phyloP scores from a whole-genome alignment of 306 rosid genomes.

The Rosa lucieae region DNA sequence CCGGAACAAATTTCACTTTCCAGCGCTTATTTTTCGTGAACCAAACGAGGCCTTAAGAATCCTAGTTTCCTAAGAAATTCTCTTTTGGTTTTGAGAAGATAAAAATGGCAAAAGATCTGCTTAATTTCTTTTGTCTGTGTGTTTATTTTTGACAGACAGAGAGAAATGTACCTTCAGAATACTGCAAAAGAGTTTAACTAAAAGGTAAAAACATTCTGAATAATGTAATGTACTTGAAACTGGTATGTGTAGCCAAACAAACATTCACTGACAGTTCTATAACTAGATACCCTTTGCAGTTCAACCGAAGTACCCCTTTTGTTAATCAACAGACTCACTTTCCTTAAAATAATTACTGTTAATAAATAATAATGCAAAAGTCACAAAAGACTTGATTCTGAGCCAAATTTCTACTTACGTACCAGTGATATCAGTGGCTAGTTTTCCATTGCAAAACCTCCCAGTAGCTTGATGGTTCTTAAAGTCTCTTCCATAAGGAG shows the following conservation, averaged over 20 bases:
- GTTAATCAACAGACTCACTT: not conserved
- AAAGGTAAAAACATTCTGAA: slow-evolving; percentile 3
- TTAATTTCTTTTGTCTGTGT: not conserved
- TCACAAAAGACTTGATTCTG: not conserved
- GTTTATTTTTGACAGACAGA: not conserved
- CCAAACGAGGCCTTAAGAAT: too few species aligned
- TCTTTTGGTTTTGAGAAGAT: not conserved
- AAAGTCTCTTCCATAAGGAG: slow-evolving; percentile 98
- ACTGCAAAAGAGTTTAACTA: slow-evolving; percentile 8
- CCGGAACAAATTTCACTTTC: too few species aligned
- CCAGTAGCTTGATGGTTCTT: slow-evolving; percentile 82
- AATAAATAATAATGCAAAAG: not conserved
- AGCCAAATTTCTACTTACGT: slow-evolving; percentile 22
- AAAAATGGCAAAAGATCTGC: not conserved
- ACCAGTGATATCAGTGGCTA: slow-evolving; percentile 94
- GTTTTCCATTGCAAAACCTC: slow-evolving; percentile 90
- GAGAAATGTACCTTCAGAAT: not conserved
- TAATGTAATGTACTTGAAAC: slow-evolving; percentile 20
- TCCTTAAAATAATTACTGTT: not conserved
- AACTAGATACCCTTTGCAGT: not conserved
- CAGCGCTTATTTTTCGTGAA: too few species aligned
- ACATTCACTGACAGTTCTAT: not conserved
- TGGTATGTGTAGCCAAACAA: not conserved
- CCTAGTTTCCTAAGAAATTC: not conserved
- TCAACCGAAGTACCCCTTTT: too few species aligned